Evolutionary conservation across 129 eudicot species (phyloP), one percentile per base, ranked within the genome.

Genomic region (Flaveria bidentis): DNA sequence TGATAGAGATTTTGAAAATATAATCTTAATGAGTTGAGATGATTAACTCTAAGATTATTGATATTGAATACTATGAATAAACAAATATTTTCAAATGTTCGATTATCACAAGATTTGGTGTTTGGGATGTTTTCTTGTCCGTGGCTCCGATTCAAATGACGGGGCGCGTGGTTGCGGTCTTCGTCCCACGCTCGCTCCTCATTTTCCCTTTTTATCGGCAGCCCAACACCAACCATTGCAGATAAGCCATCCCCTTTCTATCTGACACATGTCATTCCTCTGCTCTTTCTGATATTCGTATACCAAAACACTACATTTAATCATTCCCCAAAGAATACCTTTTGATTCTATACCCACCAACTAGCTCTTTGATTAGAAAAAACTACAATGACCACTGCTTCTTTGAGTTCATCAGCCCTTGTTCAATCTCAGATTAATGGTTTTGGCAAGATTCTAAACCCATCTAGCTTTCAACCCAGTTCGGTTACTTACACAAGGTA

Each of bases 361-460:
- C 83, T 79, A 20, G 22, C 22, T 20, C 0, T 79, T 79, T 64
- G 78, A 79, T 72, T 50, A 4, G 5, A 33, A 33, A 6, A 33
- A 4, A 56, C 26, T 39, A 26, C 33, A 73, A 85, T 81, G 90
- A 46, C 92, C n/a, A 76, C 93, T 49, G 85, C 97, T 79, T 84
- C 94, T 58, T 77, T 88, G 86, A 82, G 92, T 39, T 87, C 91
- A 62, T 88, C 96, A 42, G 73, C 96, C 69, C 82, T 86, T 14
- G 83, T 82, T 76, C 91, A 84, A 41, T 87, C 97, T 15, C 85
- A 80, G 76, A 81, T 84, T 73, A 81, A 60, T 68, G 84, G 84
- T 50, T 78, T 73, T 17, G 71, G 83, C 36, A 84, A 82, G 84
- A 52, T 86, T 55, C 75, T 72, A 36, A 87, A 82, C 42, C 79